Evolutionary conservation across 164 flowering plant genomes (phyloP), one percentile per base, ranked within the genome.

Genomic region (Dillenia suffruticosa): DNA sequence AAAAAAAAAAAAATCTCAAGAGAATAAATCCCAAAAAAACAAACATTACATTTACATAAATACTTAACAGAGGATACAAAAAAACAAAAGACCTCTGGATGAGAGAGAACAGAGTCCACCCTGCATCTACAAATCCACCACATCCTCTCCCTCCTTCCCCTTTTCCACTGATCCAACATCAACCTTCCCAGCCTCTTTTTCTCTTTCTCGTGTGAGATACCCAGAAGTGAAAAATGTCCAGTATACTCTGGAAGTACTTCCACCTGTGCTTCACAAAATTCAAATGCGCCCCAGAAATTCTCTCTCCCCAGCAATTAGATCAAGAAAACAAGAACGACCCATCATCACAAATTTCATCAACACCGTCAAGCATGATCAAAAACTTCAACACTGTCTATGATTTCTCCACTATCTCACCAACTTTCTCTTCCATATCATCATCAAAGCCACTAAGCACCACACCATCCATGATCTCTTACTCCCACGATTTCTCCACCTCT

Each of bases 311-410:
- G 0, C 17, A 26, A 5, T 51, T 63, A 19, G 14, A 26, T 10
- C 53, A 46, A 9, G 54, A 16, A 7, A 57, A 49, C 15, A 51
- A 56, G 11, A 57, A 11, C 5, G 10, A 53, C 62, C 17, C 56
- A 15, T 12, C 58, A n/a, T 24, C 66, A 49, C 15, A 54, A 53
- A 46, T n/a, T 58, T 22, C 44, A 67, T 6, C 43, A 56, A 22
- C 58, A 0, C 58, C 76, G 46, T 22, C 83, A 26, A 19, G 56
- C 50, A 26, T 73, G 44, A 44, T 74, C 67, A 79, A 78, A n/a
- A 75, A 71, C 77, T 79, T 74, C 78, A 81, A 84, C 75, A 70
- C 87, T 47, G 56, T 81, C 51, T 79, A 74, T 72, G 78, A 73
- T 58, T 19, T 56, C 50, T 14, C 66, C 61, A 12, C 56, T 57